Percentiles rank a stretch among this genome's conserved stretches.
phyloP scores from a whole-genome alignment of 176 grass and related monocot species.

The Eleusine coracana region DNA sequence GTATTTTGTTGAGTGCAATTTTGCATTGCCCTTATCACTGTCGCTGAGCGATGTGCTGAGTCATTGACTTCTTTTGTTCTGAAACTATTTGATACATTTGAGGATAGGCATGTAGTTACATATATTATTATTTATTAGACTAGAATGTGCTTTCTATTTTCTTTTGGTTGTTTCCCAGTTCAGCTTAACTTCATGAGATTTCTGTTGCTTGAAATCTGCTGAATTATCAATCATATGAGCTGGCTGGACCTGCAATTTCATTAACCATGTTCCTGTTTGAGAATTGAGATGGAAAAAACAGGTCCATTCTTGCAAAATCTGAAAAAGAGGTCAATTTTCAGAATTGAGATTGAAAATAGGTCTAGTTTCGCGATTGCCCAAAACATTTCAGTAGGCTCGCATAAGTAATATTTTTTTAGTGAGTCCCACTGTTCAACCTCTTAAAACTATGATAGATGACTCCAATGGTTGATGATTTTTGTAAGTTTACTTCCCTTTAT shows the following conservation, averaged over 20 bases:
- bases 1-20: slow-evolving; percentile 39
- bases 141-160: background rate
- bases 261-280: background rate
- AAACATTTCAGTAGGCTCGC: background rate
- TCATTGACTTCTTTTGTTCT: background rate
- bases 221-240: background rate
- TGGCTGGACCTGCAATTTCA: background rate
- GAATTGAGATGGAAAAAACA: too few relatives aligned
- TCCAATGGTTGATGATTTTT: background rate
- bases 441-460: background rate
- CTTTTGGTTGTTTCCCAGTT: background rate
- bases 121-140: background rate
- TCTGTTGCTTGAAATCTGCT: background rate
- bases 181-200: slow-evolving; percentile 4
- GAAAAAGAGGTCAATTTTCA: too few relatives aligned
- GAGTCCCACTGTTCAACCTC: background rate
- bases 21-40: background rate
- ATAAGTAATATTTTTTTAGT: background rate
- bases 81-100: slow-evolving; percentile 39
- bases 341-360: too few relatives aligned
- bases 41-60: background rate
- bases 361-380: background rate
- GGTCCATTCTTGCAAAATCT: too few relatives aligned
- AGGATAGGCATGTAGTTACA: background rate
- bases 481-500: too few relatives aligned